Evolutionary conservation across 768 basidiomycete genomes (phyloP), one percentile per base, ranked within the genome.

Genomic region (Auriculariales sp.): DNA sequence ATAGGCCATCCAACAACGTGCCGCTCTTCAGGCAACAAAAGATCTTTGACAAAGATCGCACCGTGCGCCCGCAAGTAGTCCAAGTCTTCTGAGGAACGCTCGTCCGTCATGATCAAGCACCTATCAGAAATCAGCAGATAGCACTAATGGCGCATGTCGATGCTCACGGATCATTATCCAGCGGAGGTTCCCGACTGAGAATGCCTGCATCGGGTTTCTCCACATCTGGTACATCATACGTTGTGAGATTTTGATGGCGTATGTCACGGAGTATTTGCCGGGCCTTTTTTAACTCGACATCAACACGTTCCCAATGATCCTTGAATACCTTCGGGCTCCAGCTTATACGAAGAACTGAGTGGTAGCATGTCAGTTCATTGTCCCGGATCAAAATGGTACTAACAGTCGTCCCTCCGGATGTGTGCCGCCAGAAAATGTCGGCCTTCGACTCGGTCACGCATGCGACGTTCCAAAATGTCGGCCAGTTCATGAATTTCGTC

Each of bases 81-180:
- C 25, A 60, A 44, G 29, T 46, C 46, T 15, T 53, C 52, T 1
- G 46, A 36, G 47, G 50, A 48, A 19, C 59, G 55, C 42, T 62
- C 60, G 50, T 62, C 60, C 11, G 60, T 60, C 4, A 58, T 59
- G 14, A 62, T 27, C 53, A 55, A 62, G 55, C 60, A 59, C 22
- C 56, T 56, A 48, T 22, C 12, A 15, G 10, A 24, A 5, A 9
- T 44, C 15, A 25, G 39, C 22, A 7, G 15, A 14, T 22, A 17
- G 28, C 36, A 49, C 30, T 3, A 25, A 7, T 17, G 47, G 28
- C 12, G 49, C 56, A 32, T 49, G n/a, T n/a, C n/a, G n/a, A n/a
- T n/a, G n/a, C n/a, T n/a, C n/a, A 57, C 56, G 33, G 45, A 34
- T 58, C 57, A 12, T 34, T 46, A 2, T 17, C 33, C 15, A 9